phyloP scores from a whole-genome alignment of 495 filamentous ascomycete species.

The Cairneyella variabilis region DNA sequence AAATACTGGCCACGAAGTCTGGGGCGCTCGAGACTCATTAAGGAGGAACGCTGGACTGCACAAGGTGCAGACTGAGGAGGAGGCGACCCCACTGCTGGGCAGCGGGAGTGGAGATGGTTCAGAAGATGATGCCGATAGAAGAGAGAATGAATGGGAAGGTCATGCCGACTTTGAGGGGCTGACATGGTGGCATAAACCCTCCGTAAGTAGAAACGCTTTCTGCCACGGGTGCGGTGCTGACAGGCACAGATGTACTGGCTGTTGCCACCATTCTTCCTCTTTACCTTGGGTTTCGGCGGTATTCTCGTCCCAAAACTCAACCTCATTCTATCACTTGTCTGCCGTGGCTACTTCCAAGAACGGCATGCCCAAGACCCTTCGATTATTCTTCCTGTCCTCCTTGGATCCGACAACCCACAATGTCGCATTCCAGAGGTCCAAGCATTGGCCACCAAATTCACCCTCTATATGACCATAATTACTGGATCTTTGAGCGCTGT shows the following conservation, averaged over 20 bases:
- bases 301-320: conserved; percentile 75
- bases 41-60: conserved; percentile 7
- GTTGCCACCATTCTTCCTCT: conserved; percentile 68
- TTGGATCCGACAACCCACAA: conserved; percentile 65
- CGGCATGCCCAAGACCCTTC: conserved; percentile 48
- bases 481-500: conserved; percentile 70
- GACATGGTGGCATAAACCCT: conserved; percentile 70
- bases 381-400: conserved; percentile 60
- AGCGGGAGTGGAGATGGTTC: conserved; percentile 14
- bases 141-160: conserved; percentile 36
- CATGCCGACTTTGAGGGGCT: conserved; percentile 57
- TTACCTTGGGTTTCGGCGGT: conserved; percentile 80
- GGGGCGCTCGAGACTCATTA: conserved; percentile 23
- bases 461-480: conserved; percentile 65
- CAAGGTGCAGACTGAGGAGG: conserved; percentile 27
- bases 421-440: conserved; percentile 70
- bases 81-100: conserved; percentile 37
- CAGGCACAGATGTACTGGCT: conserved; percentile 74
- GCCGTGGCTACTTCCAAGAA: conserved; percentile 71
- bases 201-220: conserved; percentile 43
- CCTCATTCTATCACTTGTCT: conserved; percentile 75
- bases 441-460: conserved; percentile 69
- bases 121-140: conserved; percentile 14
- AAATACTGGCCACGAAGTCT: neutral
- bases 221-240: conserved; percentile 9